These are phyloP conservation scores for Camellia oleifera DNA, from an alignment of 179 eudicot species.

Conservation along the genomic window DNA sequence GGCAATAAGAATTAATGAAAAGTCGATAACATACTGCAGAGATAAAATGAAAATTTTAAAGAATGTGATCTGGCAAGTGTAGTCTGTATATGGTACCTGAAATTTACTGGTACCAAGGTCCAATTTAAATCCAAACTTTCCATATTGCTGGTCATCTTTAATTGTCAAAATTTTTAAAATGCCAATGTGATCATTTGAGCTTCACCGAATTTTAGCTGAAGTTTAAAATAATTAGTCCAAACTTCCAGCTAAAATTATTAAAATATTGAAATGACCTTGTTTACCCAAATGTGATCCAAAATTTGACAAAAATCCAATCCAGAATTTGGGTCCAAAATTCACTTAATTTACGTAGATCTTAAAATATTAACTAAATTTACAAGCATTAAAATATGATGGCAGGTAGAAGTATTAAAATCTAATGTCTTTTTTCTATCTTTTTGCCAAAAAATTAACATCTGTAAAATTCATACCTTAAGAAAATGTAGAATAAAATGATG, in stretches of 20 bases:
- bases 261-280: not conserved
- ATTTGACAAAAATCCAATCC: not conserved
- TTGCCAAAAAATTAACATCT: not conserved
- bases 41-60: not conserved
- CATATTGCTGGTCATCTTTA: not conserved
- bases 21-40: not conserved
- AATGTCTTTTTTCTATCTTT: not conserved
- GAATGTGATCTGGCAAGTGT: constrained; percentile 2
- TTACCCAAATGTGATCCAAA: not conserved
- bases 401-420: not conserved
- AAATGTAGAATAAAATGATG: not conserved
- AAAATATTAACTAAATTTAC: not conserved
- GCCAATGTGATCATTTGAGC: not conserved
- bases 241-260: not conserved
- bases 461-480: not conserved
- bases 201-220: not conserved
- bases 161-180: not conserved
- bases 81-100: not conserved
- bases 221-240: not conserved
- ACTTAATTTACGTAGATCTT: not conserved
- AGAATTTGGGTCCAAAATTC: not conserved
- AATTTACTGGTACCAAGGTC: constrained; percentile 5
- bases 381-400: not conserved
- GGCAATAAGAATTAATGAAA: not conserved
- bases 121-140: not conserved